These are phyloP conservation scores for Boletus rubroflammeus DNA, from an alignment of 768 basidiomycete genomes.

Conservation along the genomic window DNA sequence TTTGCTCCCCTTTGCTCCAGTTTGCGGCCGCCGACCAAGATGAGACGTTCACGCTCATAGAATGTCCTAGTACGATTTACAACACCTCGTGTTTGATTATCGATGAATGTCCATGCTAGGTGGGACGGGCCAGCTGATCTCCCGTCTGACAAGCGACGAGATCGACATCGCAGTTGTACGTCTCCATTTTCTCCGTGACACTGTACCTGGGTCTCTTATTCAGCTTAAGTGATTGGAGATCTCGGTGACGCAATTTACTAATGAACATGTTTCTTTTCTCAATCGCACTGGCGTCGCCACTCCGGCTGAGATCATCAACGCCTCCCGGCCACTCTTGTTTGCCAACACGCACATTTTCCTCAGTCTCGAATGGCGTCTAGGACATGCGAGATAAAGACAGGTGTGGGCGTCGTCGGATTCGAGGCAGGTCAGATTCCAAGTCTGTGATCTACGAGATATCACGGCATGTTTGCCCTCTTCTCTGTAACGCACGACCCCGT, in stretches of 20 bases:
- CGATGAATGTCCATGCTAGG: conserved; percentile 40
- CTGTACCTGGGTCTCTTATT: neutral
- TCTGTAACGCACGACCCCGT: conserved; percentile 47
- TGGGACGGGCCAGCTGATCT: conserved; percentile 82
- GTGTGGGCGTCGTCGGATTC: too few species aligned
- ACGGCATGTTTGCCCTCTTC: conserved; percentile 18
- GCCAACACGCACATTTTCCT: too few species aligned
- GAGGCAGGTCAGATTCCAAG: too few species aligned
- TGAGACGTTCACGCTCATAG: conserved; percentile 76
- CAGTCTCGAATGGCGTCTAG: too few species aligned
- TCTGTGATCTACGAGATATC: too few species aligned
- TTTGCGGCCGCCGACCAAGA: conserved; percentile 67
- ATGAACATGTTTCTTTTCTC: neutral
- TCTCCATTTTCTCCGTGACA: conserved; percentile 3
- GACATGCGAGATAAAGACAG: too few species aligned
- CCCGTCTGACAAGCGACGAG: conserved; percentile 66
- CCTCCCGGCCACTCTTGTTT: too few species aligned
- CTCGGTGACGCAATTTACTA: neutral
- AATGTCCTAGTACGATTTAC: conserved; percentile 71
- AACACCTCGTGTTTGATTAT: conserved; percentile 10
- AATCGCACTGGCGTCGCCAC: conserved; percentile 17
- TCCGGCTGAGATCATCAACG: conserved; percentile 23
- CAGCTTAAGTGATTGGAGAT: conserved; percentile 3
- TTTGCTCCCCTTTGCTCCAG: conserved; percentile 89
- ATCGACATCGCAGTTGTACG: conserved; percentile 83